Base-by-base conservation (phyloP, 176 grass and related monocot genomes). In the Lolium perenne region DNA sequence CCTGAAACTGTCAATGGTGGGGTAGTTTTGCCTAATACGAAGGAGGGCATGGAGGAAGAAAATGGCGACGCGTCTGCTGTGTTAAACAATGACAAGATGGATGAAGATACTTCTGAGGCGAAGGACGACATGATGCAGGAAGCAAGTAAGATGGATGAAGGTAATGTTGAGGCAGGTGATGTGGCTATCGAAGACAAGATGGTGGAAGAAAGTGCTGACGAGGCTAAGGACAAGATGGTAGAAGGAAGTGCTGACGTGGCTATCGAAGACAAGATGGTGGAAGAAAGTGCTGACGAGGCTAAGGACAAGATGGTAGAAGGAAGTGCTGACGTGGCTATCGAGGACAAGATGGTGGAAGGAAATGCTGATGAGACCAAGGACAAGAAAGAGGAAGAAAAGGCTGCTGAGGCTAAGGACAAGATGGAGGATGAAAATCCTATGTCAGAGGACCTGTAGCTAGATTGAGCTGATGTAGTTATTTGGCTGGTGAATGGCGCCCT, bases 1-100 rank as follows among this genome's bases (percentile, higher is more conserved):
- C 59, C 56, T 79, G 88, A 67, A 54, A 90, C 79, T 62, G 87
- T 83, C 25, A 73, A 80, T 71, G 20, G 65, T 78, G 84, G 83
- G 17, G 49, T 56, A 81, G 87, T 23, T 83, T 43, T 80, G 45
- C 71, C 67, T 75, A 75, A 90, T 65, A 70, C 77, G 50, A 78
- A 83, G 4, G 84, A 89, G 51, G 86, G 65, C 41, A 88, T 76
- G 60, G 41, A 46, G 46, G 62, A 88, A 71, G 70, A 88, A 84
- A 85, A 84, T 71, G 80, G 48, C 18, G 26, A 40, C 5, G 74
- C 74, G 67, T 79, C 8, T 74, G 83, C 83, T 75, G 77, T 16
- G 17, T 53, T 3, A 10, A 76, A 22, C 20, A 65, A 48, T 66
- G 88, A 83, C 41, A 79, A 79, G 64, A 86, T 78, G 47, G 84